Evolutionary conservation across 148 eudicot species (phyloP).

Genomic region (Camellia japonica): DNA sequence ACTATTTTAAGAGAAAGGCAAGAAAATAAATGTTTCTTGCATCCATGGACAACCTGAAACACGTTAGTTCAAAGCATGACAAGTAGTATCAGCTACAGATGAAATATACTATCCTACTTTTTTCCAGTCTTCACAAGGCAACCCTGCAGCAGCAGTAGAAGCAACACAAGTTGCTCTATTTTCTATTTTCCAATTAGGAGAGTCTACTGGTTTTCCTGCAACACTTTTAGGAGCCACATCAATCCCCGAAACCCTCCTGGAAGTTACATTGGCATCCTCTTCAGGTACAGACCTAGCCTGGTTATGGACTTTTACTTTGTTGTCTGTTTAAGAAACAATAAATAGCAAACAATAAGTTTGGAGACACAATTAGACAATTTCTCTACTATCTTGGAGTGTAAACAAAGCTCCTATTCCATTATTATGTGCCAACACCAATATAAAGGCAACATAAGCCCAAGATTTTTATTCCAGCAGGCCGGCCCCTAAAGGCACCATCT

Average conservation of each 20-base stretch:
- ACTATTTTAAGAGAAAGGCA: background rate
- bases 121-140: conserved; percentile 9
- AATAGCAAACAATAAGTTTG: background rate
- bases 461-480: background rate
- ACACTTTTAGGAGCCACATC: conserved; percentile 6
- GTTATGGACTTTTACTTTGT: background rate
- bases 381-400: background rate
- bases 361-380: background rate
- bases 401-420: background rate
- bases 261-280: conserved; percentile 1
- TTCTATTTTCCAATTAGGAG: background rate
- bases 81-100: background rate
- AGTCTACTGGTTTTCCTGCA: background rate
- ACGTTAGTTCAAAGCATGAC: background rate
- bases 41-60: background rate
- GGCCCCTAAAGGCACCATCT: background rate
- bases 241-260: background rate
- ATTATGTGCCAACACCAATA: background rate
- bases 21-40: background rate
- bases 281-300: background rate
- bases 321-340: background rate
- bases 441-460: background rate
- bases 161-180: background rate
- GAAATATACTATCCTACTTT: conserved; percentile 1
- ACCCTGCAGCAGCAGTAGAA: conserved; percentile 5